Base-by-base conservation (phyloP, 495 filamentous ascomycete species). In the Trichocladium antarcticum region DNA sequence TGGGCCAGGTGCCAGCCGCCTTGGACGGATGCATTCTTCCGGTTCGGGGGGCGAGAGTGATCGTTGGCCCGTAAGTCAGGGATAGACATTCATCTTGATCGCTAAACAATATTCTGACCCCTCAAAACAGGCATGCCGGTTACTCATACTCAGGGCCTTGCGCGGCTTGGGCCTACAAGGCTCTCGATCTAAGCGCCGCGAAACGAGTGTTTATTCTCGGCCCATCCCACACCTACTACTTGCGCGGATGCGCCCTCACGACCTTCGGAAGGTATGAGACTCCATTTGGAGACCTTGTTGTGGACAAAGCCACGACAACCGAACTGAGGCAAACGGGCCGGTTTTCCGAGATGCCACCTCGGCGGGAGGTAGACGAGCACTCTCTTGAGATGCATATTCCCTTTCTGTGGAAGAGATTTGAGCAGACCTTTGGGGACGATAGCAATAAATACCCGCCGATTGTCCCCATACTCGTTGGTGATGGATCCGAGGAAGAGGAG, bases 331-430 rank as follows among this genome's bases (percentile, higher is more conserved):
- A 68, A 5, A 82, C 79, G 8, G 75, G 75, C 15, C 68, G 71
- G 42, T 94, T 96, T 62, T 75, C 80, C n/a, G 76, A 74, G n/a
- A 89, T 95, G 76, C 75, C 78, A 1, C 61, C 60, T 22, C 64
- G 72, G 4, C 70, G 78, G 9, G 92, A 99, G 56, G 82, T 89
- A 51, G 82, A 79, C 28, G 92, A 99, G 64, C 92, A 99, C 67
- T 95, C 87, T 44, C 80, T 97, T 20, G 93, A 97, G 67, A 94
- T 97, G 81, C 92, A 99, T 56, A 73, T 96, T 0, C 92, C 92
- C 1, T 97, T 92, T 59, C 81, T 97, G 54, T 87, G 92, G 75
- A 89, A 90, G 64, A 78, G 89, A 37, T 70, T 87, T 12, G 73
- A 77, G 21, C 73, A 71, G 59, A 80, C 71, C 1, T 77, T 74